These are phyloP conservation scores for Russula griseocarnosa DNA, from an alignment of 768 basidiomycete species.

Conservation along the genomic window DNA sequence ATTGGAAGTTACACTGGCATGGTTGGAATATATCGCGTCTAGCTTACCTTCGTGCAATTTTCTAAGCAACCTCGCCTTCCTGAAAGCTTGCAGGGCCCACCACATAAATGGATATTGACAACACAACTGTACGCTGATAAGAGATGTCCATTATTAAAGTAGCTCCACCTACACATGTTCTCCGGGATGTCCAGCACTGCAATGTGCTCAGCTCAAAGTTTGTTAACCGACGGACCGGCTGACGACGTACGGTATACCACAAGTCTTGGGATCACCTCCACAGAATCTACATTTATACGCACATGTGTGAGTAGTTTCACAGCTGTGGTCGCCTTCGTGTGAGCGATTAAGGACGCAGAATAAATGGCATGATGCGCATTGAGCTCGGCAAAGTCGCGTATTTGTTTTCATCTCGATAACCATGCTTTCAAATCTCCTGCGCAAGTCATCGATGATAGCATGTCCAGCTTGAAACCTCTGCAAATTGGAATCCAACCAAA, in stretches of 20 bases:
- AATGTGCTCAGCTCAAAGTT: neutral
- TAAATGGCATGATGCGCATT: conserved; percentile 48
- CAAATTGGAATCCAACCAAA: conserved; percentile 51
- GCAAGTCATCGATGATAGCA: conserved; percentile 45
- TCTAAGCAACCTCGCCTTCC: conserved; percentile 50
- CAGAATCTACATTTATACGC: conserved; percentile 42
- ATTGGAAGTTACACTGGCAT: neutral
- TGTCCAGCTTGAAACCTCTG: conserved; percentile 44
- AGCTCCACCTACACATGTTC: conserved; percentile 46
- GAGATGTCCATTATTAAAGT: neutral
- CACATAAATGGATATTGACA: conserved; percentile 51
- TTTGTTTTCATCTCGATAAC: conserved; percentile 45
- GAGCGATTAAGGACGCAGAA: conserved; percentile 44
- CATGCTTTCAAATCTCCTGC: conserved; percentile 41
- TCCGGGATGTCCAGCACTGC: conserved; percentile 56
- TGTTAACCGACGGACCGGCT: neutral
- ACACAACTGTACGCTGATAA: conserved; percentile 43
- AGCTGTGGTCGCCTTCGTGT: conserved; percentile 49
- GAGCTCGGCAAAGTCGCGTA: conserved; percentile 47
- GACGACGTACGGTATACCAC: conserved; percentile 46
- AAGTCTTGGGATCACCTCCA: conserved; percentile 36
- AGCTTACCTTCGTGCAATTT: conserved; percentile 49
- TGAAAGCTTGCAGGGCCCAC: conserved; percentile 44
- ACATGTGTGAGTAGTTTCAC: conserved; percentile 49
- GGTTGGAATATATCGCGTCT: neutral